Evolutionary conservation across 106 monocot species (phyloP), one percentile per base, ranked within the genome.

Genomic region (Acorus gramineus): DNA sequence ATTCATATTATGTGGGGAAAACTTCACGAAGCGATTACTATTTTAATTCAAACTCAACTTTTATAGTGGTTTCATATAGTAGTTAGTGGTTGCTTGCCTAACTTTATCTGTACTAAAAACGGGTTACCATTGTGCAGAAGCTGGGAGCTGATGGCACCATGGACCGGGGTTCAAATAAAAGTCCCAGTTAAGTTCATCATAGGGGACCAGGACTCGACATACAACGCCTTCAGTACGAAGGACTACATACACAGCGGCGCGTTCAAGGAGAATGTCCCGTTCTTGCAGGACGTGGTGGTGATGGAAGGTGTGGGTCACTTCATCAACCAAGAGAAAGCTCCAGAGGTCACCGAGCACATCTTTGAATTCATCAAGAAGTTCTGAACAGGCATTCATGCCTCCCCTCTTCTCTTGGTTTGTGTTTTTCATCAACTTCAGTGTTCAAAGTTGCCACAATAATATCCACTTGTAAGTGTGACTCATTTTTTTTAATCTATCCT

Each of bases 221-320:
- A 70, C 60, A 53, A 77, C 47, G 54, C 49, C n/a, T 66, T 71
- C 11, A 71, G 71, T 2, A 62, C 57, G 11, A 53, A 77, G 49
- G 45, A 61, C 53, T 77, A 66, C 44, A 55, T 77, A 49, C 59
- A 77, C 60, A 11, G 43, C 8, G 55, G 56, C 28, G 77, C 66
- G 2, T 55, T 77, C 11, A 66, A 71, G 58, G 6, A 53, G 7
- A 46, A 47, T 42, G 77, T 77, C 2, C 60, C 77, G 0, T 14
- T 52, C 3, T 61, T 71, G 7, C 4, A 65, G 52, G 70, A 76
- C 4, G 77, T 66, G 8, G 71, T 66, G 4, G 63, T 71, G 7
- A 55, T 77, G 71, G 60, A 71, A 12, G 77, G 71, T n/a, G 56
- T 72, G 7, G 71, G 55, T 8, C 77, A 71, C 61, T 77, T 77